Percentiles rank a stretch among this genome's conserved stretches.
phyloP scores from a whole-genome alignment of 768 basidiomycete species.

The Phylloporus sp. region DNA sequence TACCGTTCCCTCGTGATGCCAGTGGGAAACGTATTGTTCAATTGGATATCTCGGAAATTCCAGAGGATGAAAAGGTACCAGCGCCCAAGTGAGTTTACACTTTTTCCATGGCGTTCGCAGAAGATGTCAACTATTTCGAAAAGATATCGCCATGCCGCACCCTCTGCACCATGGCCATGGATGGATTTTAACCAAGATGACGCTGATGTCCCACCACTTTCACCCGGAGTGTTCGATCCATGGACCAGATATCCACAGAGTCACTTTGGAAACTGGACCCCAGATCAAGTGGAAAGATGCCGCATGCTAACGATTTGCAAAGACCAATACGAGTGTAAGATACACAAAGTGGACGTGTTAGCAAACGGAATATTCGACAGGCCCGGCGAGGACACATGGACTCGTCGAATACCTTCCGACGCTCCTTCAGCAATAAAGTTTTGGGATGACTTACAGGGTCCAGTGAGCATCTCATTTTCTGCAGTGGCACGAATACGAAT shows the following conservation, averaged over 20 bases:
- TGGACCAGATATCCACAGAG: constrained; percentile 47
- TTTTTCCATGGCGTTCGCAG: not conserved
- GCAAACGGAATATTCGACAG: constrained; percentile 15
- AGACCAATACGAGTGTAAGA: constrained; percentile 8
- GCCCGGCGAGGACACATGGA: not conserved
- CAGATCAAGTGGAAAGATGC: constrained; percentile 35
- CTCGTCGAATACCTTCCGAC: constrained; percentile 18
- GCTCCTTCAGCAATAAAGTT: constrained; percentile 6
- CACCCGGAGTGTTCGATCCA: not conserved
- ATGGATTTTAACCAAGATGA: constrained; percentile 32
- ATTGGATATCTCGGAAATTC: constrained; percentile 13
- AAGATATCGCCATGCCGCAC: constrained; percentile 35
- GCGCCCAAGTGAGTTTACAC: constrained; percentile 19
- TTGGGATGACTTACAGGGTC: constrained; percentile 27
- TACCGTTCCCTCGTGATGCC: constrained; percentile 2
- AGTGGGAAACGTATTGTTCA: not conserved
- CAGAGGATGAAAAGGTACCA: constrained; percentile 14
- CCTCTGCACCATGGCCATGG: constrained; percentile 41
- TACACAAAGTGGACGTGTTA: constrained; percentile 23
- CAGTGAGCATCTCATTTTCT: constrained; percentile 16
- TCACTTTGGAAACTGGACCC: constrained; percentile 54
- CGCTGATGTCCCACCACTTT: constrained; percentile 7
- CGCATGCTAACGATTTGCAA: constrained; percentile 28
- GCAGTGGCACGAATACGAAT: not conserved
- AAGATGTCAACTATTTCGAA: constrained; percentile 17